phyloP scores from a whole-genome alignment of 1,139 yeast genomes.

The Lodderomyces orthopsilosis region DNA sequence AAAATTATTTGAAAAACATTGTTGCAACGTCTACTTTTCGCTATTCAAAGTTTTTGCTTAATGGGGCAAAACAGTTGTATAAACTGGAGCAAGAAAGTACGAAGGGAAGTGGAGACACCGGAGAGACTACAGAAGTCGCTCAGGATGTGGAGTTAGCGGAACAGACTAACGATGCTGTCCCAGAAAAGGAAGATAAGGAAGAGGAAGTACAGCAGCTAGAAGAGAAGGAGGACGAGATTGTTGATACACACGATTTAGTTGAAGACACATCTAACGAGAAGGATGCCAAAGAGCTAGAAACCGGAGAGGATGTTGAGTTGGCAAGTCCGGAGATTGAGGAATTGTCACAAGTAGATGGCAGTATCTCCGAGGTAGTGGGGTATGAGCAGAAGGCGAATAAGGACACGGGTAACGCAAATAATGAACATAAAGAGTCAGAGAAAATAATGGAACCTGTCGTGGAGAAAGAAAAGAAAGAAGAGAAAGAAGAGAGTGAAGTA shows the following conservation, averaged over 20 bases:
- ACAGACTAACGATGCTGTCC: constrained; percentile 6
- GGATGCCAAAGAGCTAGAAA: constrained; percentile 4
- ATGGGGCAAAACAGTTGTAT: constrained; percentile 27
- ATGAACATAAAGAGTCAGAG: constrained; percentile 2
- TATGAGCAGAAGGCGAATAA: constrained; percentile 7
- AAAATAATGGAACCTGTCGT: too few relatives aligned
- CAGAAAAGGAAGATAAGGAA: constrained; percentile 7
- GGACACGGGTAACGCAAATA: not conserved
- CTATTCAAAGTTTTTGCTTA: constrained; percentile 26
- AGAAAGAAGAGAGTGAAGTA: too few relatives aligned
- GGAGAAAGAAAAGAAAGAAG: too few relatives aligned
- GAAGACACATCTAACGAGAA: constrained; percentile 2
- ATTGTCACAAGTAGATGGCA: not conserved
- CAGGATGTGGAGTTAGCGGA: constrained; percentile 13
- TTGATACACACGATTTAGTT: constrained; percentile 2
- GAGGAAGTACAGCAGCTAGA: constrained; percentile 7
- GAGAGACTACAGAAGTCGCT: constrained; percentile 5
- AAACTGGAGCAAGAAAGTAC: constrained; percentile 3
- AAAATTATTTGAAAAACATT: constrained; percentile 22
- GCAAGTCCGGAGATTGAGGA: constrained; percentile 6
- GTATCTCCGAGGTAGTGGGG: constrained; percentile 2
- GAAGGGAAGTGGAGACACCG: not conserved
- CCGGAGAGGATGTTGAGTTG: constrained; percentile 2
- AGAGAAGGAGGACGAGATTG: constrained; percentile 5
- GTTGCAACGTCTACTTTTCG: constrained; percentile 25